These are phyloP conservation scores for Camillea tinctor DNA, from an alignment of 2,329 filamentous ascomycete genomes.

Conservation along the genomic window DNA sequence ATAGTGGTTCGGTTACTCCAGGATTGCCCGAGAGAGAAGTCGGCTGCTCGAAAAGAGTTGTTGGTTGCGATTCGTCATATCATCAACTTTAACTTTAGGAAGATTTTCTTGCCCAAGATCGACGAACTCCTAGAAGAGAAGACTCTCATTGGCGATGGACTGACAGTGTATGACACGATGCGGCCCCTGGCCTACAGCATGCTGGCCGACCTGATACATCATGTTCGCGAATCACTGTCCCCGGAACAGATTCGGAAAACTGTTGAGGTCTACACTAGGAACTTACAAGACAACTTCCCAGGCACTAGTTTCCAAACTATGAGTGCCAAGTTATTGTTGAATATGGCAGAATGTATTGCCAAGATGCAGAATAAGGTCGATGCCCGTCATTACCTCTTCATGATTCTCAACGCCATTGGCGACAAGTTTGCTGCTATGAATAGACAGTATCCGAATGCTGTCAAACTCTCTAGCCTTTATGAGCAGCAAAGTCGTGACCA, in stretches of 20 bases:
- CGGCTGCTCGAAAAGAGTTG: conserved; percentile 88
- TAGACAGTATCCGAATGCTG: conserved; percentile 87
- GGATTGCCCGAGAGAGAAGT: conserved; percentile 94
- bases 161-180: conserved; percentile 97
- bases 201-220: conserved; percentile 96
- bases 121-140: conserved; percentile 92
- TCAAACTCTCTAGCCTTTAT: conserved; percentile 83
- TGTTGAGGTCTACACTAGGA: conserved; percentile 95
- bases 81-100: conserved; percentile 97
- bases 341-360: conserved; percentile 97
- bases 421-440: conserved; percentile 99
- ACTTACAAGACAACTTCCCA: conserved; percentile 91
- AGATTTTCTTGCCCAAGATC: conserved; percentile 92
- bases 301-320: conserved; percentile 99
- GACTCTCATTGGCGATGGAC: conserved; percentile 89
- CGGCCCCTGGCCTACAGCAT: conserved; percentile 95
- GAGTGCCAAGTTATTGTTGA: conserved; percentile 94
- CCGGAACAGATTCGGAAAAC: conserved; percentile 93
- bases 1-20: conserved; percentile 89
- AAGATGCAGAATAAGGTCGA: conserved; percentile 92
- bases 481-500: conserved; percentile 64
- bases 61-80: conserved; percentile 96
- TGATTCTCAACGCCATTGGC: conserved; percentile 96
- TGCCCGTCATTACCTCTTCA: conserved; percentile 90
- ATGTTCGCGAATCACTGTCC: conserved; percentile 84